phyloP scores from a whole-genome alignment of 768 basidiomycete species.

The Leucogyrophana mollusca region DNA sequence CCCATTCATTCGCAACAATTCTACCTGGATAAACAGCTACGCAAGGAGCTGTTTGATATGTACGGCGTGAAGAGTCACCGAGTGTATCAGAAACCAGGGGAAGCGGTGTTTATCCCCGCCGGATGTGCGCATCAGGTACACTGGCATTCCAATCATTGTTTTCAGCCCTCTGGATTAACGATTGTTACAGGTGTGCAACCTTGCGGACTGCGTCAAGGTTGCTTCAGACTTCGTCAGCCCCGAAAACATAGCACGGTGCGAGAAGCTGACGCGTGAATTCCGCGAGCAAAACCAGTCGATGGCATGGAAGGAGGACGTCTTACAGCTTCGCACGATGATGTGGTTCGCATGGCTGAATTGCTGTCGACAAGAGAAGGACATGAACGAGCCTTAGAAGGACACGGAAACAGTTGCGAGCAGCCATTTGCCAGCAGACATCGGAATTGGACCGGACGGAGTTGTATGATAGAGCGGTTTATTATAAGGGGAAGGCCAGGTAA shows the following conservation, averaged over 20 bases:
- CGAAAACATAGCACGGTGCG: constrained; percentile 87
- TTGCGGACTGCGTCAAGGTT: constrained; percentile 95
- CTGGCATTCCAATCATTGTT: constrained; percentile 4
- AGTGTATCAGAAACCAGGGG: constrained; percentile 87
- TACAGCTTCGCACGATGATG: constrained; percentile 90
- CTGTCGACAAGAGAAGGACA: constrained; percentile 43
- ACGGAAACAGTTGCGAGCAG: too few species aligned
- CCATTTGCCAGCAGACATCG: too few species aligned
- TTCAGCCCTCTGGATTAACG: constrained; percentile 1
- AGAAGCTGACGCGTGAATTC: constrained; percentile 84
- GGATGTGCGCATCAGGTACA: constrained; percentile 88
- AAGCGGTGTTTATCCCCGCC: constrained; percentile 94
- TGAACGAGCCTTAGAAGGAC: constrained; percentile 21
- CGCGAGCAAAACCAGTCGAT: constrained; percentile 83
- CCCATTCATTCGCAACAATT: constrained; percentile 91
- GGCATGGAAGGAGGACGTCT: constrained; percentile 93
- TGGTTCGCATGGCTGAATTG: constrained; percentile 91
- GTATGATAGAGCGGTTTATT: constrained; percentile 26
- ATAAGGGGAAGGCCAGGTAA: constrained; percentile 24
- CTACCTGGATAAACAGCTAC: constrained; percentile 71
- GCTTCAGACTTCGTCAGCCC: constrained; percentile 94
- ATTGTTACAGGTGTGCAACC: constrained; percentile 72
- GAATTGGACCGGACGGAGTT: constrained; percentile 5
- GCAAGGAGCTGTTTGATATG: constrained; percentile 64
- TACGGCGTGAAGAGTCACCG: constrained; percentile 76